Percentiles rank a stretch among this genome's conserved stretches.
Conservation (phyloP, 1,284 basidiomycete species). For the Cryptococcus depauperatus region DNA sequence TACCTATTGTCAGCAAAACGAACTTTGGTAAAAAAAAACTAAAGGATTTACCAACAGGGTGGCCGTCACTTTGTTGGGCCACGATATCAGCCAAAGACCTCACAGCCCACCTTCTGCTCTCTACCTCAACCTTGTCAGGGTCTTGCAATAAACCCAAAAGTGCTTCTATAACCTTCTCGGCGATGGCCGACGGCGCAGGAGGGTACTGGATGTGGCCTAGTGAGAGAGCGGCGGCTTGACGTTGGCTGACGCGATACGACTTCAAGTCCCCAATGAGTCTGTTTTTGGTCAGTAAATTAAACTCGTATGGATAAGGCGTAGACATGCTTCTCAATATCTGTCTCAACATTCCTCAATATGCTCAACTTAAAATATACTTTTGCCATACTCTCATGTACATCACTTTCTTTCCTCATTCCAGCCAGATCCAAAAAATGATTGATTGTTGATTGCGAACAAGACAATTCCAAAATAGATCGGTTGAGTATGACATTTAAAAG, state of each 20-base stretch:
- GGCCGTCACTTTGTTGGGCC: constrained; percentile 4
- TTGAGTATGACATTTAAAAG: constrained; percentile 63
- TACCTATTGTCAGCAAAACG: not conserved
- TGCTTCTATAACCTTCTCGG: constrained; percentile 14
- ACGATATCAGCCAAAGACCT: constrained; percentile 27
- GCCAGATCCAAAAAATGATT: constrained; percentile 57
- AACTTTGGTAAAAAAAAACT: not conserved
- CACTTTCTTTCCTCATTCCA: constrained; percentile 57
- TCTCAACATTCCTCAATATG: constrained; percentile 56
- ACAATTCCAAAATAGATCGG: constrained; percentile 30
- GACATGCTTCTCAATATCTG: constrained; percentile 62
- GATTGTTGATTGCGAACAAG: constrained; percentile 26
- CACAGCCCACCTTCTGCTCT: constrained; percentile 36
- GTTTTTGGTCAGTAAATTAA: constrained; percentile 1
- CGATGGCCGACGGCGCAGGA: not conserved
- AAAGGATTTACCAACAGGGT: constrained; percentile 16
- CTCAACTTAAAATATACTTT: constrained; percentile 59
- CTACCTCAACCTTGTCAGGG: constrained; percentile 35
- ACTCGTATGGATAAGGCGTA: constrained; percentile 10
- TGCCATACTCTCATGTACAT: constrained; percentile 69
- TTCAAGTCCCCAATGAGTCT: constrained; percentile 62
- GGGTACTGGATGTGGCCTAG: constrained; percentile 65
- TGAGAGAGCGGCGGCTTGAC: constrained; percentile 69
- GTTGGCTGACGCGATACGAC: constrained; percentile 48
- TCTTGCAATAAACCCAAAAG: constrained; percentile 25